Base-by-base conservation (phyloP, 1,139 yeast species). In the Yamadazyma triangularis region DNA sequence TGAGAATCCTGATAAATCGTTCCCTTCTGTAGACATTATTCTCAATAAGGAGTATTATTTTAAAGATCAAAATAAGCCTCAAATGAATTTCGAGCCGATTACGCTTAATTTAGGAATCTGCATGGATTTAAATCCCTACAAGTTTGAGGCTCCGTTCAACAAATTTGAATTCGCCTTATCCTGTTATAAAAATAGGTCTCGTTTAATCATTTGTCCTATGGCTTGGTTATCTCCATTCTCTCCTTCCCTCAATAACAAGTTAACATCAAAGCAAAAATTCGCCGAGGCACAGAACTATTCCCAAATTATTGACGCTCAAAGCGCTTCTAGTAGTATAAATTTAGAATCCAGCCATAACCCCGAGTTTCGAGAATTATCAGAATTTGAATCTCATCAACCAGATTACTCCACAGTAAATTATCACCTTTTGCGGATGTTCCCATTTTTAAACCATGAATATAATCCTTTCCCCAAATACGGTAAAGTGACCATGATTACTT, bases 91-190 rank as follows among this genome's bases (percentile, higher is more conserved):
- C 18, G 10, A 14, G 2, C 20, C 12, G 3, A 33, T 33, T 7
- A 55, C 54, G 9, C 60, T 82, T 1, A 72, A 78, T 26, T 66
- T 88, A 35, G 96, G 96, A 0, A 87, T 89, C n/a, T 89, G 96
- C 53, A 89, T 88, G 97, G 97, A 88, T 54, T 57, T 89, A 40
- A 88, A 86, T 51, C 96, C 96, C 0, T 83, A 85, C 53, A 71
- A 83, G 50, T 89, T 88, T 51, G 66, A 73, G 42, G 88, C 95
- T 1, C 88, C 94, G 1, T 87, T 85, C 56, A 66, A 71, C 25
- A 68, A 64, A 22, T 87, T 72, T 51, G 96, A 89, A 51, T 86
- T 85, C 54, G 72, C 89, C 1, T 51, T 58, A 18, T 63, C 68
- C 31, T 79, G 86, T 36, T 52, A 62, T 21, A 47, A 58, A 1